Evolutionary conservation across 768 basidiomycete species (phyloP).

Genomic region (Terana coerulea): DNA sequence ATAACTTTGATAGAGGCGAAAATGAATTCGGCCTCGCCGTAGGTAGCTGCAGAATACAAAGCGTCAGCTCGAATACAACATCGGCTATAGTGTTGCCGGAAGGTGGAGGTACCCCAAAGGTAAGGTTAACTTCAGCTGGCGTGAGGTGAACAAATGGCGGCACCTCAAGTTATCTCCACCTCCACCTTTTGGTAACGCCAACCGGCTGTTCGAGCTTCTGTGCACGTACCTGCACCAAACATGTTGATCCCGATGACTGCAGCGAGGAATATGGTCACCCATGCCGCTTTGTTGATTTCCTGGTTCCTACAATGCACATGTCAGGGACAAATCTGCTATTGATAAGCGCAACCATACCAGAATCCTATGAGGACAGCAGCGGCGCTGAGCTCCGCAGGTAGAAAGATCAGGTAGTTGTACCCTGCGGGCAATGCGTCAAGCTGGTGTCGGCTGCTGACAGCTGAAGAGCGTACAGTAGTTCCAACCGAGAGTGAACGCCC

Average conservation of each 20-base stretch:
- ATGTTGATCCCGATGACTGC: slow-evolving; percentile 77
- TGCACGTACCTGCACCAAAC: slow-evolving; percentile 37
- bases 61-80: slow-evolving; percentile 2
- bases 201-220: too few species aligned
- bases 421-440: slow-evolving; percentile 17
- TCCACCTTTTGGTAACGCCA: background rate
- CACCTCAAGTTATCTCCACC: background rate
- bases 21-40: slow-evolving; percentile 83
- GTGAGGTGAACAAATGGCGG: background rate
- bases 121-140: background rate
- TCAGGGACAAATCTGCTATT: slow-evolving; percentile 14
- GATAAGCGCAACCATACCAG: slow-evolving; percentile 32
- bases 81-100: background rate
- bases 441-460: background rate
- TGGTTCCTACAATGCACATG: slow-evolving; percentile 21
- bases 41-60: slow-evolving; percentile 41
- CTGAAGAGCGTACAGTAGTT: slow-evolving; percentile 39
- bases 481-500: slow-evolving; percentile 55
- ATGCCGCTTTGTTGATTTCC: slow-evolving; percentile 62
- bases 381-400: slow-evolving; percentile 72
- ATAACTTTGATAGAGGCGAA: slow-evolving; percentile 94
- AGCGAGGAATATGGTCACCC: slow-evolving; percentile 74
- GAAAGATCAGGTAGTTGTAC: slow-evolving; percentile 60
- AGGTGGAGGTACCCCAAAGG: background rate
- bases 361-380: slow-evolving; percentile 74